These are phyloP conservation scores for Apiotrichum gamsii DNA, from an alignment of 1,284 basidiomycete species.

Conservation along the genomic window DNA sequence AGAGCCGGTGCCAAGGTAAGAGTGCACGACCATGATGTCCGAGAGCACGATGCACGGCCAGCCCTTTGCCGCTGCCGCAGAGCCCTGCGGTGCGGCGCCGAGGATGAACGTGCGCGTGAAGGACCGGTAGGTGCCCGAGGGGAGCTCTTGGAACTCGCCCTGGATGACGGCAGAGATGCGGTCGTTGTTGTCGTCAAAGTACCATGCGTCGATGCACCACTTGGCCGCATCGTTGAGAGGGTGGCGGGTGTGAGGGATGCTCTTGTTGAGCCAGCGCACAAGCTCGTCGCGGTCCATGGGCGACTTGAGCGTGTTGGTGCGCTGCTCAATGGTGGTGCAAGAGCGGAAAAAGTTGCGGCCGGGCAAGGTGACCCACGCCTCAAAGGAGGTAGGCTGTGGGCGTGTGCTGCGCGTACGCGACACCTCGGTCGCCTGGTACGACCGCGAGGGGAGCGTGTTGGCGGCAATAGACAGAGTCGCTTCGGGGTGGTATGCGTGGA, in stretches of 20 bases:
- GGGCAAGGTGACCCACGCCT: constrained; percentile 58
- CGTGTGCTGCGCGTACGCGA: constrained; percentile 53
- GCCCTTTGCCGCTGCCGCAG: constrained; percentile 65
- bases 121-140: constrained; percentile 57
- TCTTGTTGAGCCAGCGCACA: constrained; percentile 47
- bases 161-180: constrained; percentile 76
- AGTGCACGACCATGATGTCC: constrained; percentile 76
- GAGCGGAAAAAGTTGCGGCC: constrained; percentile 73
- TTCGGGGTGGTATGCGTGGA: constrained; percentile 69
- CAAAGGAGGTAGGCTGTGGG: constrained; percentile 69
- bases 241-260: constrained; percentile 73
- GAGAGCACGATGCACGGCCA: constrained; percentile 89
- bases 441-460: constrained; percentile 73
- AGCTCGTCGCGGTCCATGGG: constrained; percentile 57
- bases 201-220: constrained; percentile 86
- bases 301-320: constrained; percentile 64
- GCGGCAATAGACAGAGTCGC: constrained; percentile 84
- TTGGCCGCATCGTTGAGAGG: constrained; percentile 64
- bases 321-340: constrained; percentile 57
- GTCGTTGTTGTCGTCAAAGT: constrained; percentile 53
- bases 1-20: constrained; percentile 72
- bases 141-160: constrained; percentile 77
- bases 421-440: constrained; percentile 22
- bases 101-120: constrained; percentile 91
- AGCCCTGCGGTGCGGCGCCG: constrained; percentile 69